Evolutionary conservation across 2,329 filamentous ascomycete species (phyloP), one percentile per base, ranked within the genome.

Genomic region (Fusarium armeniacum): DNA sequence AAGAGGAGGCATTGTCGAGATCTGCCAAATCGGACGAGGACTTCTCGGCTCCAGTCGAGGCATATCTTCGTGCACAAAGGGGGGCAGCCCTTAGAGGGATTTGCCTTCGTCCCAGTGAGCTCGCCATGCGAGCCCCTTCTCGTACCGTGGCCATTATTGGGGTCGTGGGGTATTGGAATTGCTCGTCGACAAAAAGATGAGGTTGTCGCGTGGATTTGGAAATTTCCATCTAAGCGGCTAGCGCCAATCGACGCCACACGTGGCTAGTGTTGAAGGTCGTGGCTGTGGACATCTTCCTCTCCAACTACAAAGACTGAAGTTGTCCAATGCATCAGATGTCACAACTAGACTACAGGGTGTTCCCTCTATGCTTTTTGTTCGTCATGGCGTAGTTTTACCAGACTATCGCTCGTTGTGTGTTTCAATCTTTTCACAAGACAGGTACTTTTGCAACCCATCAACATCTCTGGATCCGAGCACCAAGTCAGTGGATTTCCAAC

Each of bases 1-100:
- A 81, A 33, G 85, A 83, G 53, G 86, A 87, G 35, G 83, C 81
- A 40, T 78, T 68, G 73, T 89, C 86, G 64, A 89, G 80, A 64
- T 88, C 86, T 47, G 77, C 73, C 41, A 86, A 76, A 36, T 72
- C 76, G 13, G 81, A 30, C 24, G 24, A 58, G 26, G 67, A 77
- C 69, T 80, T 79, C 52, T 77, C 75, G 15, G 80, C 80, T 64
- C 81, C 78, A 46, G 82, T 83, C n/a, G 85, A 86, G 60, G 81
- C 81, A 74, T 82, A 84, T 77, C 84, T 80, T 62, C 78, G 77
- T 36, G 69, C 69, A 67, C 75, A 76, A 36, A 73, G 50, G 26
- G 73, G 70, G 18, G 61, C 62, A 26, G 73, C 52, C 44, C 74
- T 71, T 41, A 76, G 60, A 32, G 69, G 58, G 44, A 79, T 52